Conservation (phyloP, 1,139 yeast genomes). For the Meyerozyma carpophila region DNA sequence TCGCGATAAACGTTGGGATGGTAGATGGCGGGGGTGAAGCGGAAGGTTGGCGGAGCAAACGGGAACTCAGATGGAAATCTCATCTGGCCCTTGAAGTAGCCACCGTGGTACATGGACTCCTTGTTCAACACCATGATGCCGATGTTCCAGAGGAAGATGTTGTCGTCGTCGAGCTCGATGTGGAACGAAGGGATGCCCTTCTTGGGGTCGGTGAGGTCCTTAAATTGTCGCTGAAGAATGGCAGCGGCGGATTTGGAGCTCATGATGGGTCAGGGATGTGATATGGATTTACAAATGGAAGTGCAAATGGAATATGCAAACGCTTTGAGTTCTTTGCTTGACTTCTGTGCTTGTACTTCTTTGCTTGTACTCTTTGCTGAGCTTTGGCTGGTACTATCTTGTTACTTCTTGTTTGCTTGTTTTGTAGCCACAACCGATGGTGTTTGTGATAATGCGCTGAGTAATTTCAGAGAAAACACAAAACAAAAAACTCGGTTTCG, state of each 20-base stretch:
- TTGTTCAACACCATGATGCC: conserved; percentile 90
- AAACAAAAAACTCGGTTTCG: too few relatives aligned
- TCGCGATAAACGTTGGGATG: conserved; percentile 95
- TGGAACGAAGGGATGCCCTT: conserved; percentile 90
- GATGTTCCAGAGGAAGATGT: conserved; percentile 87
- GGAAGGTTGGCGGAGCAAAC: conserved; percentile 82
- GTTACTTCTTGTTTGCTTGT: too few relatives aligned
- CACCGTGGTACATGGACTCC: conserved; percentile 91
- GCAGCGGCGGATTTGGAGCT: conserved; percentile 61
- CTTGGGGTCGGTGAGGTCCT: conserved; percentile 89
- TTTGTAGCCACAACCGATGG: too few relatives aligned
- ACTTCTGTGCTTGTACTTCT: too few relatives aligned
- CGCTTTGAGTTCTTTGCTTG: background rate
- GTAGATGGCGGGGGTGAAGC: conserved; percentile 91
- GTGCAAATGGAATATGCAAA: background rate
- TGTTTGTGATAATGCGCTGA: too few relatives aligned
- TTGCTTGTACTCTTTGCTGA: too few relatives aligned
- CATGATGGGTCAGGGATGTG: conserved; percentile 18
- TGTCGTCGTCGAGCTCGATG: conserved; percentile 81
- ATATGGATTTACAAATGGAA: too few relatives aligned
- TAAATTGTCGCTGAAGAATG: conserved; percentile 85
- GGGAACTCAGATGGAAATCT: conserved; percentile 90
- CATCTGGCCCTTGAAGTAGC: conserved; percentile 94
- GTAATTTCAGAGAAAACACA: too few relatives aligned
- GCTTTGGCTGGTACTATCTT: too few relatives aligned